Conservation (phyloP, 805 yeast species). For the Yarrowia hollandica region DNA sequence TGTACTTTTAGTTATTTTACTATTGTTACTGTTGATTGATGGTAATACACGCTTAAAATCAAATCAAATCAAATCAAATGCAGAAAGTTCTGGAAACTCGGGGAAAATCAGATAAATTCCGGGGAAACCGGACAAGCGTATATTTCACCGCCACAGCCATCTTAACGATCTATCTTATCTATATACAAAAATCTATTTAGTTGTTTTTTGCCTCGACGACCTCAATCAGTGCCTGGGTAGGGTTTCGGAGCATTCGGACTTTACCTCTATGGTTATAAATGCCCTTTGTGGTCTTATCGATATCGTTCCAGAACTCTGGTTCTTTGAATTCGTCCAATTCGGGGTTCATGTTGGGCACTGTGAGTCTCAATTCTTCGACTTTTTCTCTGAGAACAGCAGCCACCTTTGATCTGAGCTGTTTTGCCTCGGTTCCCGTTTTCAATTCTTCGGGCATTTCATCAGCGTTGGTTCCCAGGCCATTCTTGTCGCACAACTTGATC, state of each 20-base stretch:
- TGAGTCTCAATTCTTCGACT: slow-evolving; percentile 46
- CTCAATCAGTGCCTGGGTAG: slow-evolving; percentile 5
- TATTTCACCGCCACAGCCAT: not conserved
- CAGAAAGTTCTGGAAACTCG: too few species aligned
- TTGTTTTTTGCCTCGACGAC: not conserved
- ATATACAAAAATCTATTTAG: slow-evolving; percentile 3
- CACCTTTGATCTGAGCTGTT: slow-evolving; percentile 63
- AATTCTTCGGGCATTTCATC: slow-evolving; percentile 62
- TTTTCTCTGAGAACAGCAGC: slow-evolving; percentile 68
- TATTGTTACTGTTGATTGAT: too few species aligned
- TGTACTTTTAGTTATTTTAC: too few species aligned
- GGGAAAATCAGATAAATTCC: too few species aligned
- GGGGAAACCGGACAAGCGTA: too few species aligned
- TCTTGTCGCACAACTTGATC: slow-evolving; percentile 60
- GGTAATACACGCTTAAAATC: too few species aligned
- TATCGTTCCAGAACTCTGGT: slow-evolving; percentile 15
- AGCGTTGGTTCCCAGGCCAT: slow-evolving; percentile 48
- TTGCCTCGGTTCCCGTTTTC: slow-evolving; percentile 63
- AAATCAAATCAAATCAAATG: too few species aligned
- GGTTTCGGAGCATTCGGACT: slow-evolving; percentile 8
- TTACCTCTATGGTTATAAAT: not conserved
- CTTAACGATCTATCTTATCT: not conserved
- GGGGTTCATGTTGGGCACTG: slow-evolving; percentile 1
- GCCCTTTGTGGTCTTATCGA: slow-evolving; percentile 4
- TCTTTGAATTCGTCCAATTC: slow-evolving; percentile 16